Evolutionary conservation across 192 early-diverging fungal genomes (phyloP).

Genomic region (Entomortierella chlamydospora): DNA sequence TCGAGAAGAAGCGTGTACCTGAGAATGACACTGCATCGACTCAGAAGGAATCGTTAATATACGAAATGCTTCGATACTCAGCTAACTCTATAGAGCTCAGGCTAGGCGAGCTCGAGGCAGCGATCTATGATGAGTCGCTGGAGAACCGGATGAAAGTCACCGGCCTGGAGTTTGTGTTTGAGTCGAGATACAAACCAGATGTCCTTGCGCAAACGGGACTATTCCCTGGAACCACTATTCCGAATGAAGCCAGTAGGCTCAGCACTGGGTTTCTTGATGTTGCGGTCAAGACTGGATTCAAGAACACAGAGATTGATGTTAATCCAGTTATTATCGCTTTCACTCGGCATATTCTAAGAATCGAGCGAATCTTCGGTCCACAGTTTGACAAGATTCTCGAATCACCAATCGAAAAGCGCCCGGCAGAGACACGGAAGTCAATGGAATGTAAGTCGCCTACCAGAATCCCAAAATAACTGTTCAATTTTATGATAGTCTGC

Average conservation of each 20-base stretch:
- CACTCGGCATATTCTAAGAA: slow-evolving; percentile 64
- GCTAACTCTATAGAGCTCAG: slow-evolving; percentile 52
- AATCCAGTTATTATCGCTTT: slow-evolving; percentile 68
- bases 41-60: slow-evolving; percentile 36
- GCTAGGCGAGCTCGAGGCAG: slow-evolving; percentile 56
- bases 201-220: slow-evolving; percentile 18
- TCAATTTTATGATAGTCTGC: too few species aligned
- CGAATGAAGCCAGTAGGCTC: slow-evolving; percentile 19
- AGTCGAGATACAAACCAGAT: slow-evolving; percentile 54
- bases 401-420: slow-evolving; percentile 11
- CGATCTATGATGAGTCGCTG: slow-evolving; percentile 61
- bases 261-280: slow-evolving; percentile 59
- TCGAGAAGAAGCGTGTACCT: slow-evolving; percentile 48
- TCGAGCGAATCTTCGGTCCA: slow-evolving; percentile 64
- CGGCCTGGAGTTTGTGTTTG: slow-evolving; percentile 51
- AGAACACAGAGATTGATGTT: slow-evolving; percentile 54
- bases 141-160: slow-evolving; percentile 61
- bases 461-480: too few species aligned
- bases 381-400: slow-evolving; percentile 40
- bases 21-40: slow-evolving; percentile 1
- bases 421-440: slow-evolving; percentile 21
- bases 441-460: slow-evolving; percentile 30
- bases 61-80: slow-evolving; percentile 42
- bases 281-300: slow-evolving; percentile 47
- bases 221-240: slow-evolving; percentile 10